Evolutionary conservation across 208 protist species (phyloP), one percentile per base, ranked within the genome.

Genomic region (Trypanosoma melophagium): DNA sequence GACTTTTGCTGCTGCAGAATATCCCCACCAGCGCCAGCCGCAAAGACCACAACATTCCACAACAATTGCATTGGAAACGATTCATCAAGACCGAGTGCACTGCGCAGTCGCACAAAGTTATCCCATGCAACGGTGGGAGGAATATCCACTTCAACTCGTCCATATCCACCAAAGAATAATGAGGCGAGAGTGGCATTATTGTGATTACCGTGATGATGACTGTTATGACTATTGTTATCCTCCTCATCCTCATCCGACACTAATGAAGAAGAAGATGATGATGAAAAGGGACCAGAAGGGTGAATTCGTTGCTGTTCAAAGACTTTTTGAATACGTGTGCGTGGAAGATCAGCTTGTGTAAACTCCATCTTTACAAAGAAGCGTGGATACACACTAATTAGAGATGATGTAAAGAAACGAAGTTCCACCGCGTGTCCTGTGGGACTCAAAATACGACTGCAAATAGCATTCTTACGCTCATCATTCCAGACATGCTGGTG

Each of bases 91-190:
- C 84, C 84, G 5, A 94, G 76, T 0, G 78, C 60, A 0, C 45
- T 55, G 17, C 77, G 79, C 7, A 91, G 66, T 14, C 50, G 58
- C 8, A 76, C 14, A 44, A 91, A 74, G 19, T 76, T 75, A 19
- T 76, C 63, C n/a, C 71, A 47, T 3, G 69, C 80, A 16, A 94
- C 72, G 3, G 76, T 76, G 2, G 88, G 88, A 16, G 71, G 28
- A 17, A 77, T 80, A 54, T 94, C 83, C 41, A 94, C 79, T 70
- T 94, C 88, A 12, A 94, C 88, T 4, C 88, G 83, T 0, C 88
- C 88, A 61, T 71, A 91, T 17, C 88, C 83, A 25, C 74, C 82
- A 42, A 69, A 80, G 65, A 94, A 94, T 21, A 92, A 67, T 0
- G 53, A 65, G 17, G 17, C 7, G 4, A 66, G 51, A n/a, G 44